Evolutionary conservation across 2,329 filamentous ascomycete genomes (phyloP), one percentile per base, ranked within the genome.

Genomic region (Bipolaris bicolor): DNA sequence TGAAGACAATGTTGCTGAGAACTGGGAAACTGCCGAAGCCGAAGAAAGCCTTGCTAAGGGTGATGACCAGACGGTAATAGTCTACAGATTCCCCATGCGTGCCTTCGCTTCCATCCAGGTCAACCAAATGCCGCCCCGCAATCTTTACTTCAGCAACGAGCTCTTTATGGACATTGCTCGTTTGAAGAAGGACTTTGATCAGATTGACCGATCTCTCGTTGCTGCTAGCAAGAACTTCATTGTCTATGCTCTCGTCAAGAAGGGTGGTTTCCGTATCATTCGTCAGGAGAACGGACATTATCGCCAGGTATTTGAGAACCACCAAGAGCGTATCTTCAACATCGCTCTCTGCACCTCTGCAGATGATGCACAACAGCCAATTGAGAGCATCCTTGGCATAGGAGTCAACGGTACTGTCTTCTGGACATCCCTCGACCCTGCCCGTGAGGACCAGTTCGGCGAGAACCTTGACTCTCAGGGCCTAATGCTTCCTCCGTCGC

Each of bases 361-460:
- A 33, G 84, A 88, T 40, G 80, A 84, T 16, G 74, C 78, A 40
- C 58, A 61, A 18, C 58, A 67, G 22, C 50, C 62, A 31, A 48
- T 68, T 20, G 92, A 99, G 75, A 87, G 90, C 45, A 89, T 98
- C 52, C 88, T 99, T 54, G 94, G 91, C 39, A 98, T 95, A 55
- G 94, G 94, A 57, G 89, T 97, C 67, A 96, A 94, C 70, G 96
- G 95, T 43, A 91, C 93, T 9, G 92, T 98, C n/a, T 97, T 98
- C 80, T 99, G 95, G 90, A 88, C 92, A 10, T 89, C 87, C 59
- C 88, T 91, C 52, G 68, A 73, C 18, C 62, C 68, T n/a, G 50
- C 52, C 5, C 68, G 72, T n/a, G 73, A 76, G 43, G 73, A 75
- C 84, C 88, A 48, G 85, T 90, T 64, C 33, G 90, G 90, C 68